Base-by-base conservation (phyloP, 441 rosid genomes). In the Caryocar brasiliense region DNA sequence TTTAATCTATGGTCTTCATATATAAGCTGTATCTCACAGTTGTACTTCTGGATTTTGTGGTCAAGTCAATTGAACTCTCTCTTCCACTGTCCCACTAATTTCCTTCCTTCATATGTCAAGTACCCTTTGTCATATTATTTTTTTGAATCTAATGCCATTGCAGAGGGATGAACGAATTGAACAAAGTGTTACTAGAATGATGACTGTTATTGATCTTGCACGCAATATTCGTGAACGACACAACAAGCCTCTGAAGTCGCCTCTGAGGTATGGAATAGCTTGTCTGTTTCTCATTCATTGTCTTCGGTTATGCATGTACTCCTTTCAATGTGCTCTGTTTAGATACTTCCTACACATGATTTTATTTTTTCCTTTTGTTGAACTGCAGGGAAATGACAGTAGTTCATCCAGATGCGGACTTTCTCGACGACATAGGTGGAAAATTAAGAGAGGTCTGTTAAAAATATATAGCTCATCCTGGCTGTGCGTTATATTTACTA, bases 161-260 rank as follows among this genome's bases (percentile, higher is more conserved):
- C 63, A 93, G 97, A 75, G 81, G 64, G 94, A 66, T 64, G 80
- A 83, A 61, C 77, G 85, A 40, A 86, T 89, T 80, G 99, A 94
- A 71, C 75, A 56, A 67, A 94, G 99, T 76, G 96, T 94, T 29
- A 54, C 81, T 37, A 86, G 97, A 70, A 94, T 94, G 99, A 89
- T 73, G 78, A 94, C 84, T 19, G 76, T 94, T 61, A 90, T 94
- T 54, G 99, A 94, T 71, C 87, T 83, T 68, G 97, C 91, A 2
- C 87, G 99, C 30, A 94, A 89, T 69, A 86, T 86, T 61, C 95
- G 99, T 48, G 97, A 94, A 58, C 86, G 92, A 36, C 87, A 94
- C 73, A 80, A 73, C 70, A 75, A 84, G 50, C 96, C 99, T 60
- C 80, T 94, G 54, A 94, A 89, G 79, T 84, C 87, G 34, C 99